Conservation (phyloP, 108 stramenopile genomes). For the Cyclotella kingstonii region DNA sequence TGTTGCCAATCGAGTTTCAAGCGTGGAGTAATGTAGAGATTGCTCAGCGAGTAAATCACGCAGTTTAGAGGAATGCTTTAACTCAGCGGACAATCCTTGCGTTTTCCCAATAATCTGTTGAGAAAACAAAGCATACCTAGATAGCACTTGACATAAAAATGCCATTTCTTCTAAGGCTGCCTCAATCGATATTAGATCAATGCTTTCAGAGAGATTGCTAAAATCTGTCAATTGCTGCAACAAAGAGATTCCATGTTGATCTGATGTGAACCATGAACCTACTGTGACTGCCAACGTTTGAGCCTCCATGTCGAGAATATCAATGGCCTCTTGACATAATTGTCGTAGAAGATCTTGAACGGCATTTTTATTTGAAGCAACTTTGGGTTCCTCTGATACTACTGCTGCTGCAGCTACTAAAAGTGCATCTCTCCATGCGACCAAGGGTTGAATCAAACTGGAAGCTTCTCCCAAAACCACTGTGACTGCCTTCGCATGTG, state of each 20-base stretch:
- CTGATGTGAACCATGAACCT: constrained; percentile 66
- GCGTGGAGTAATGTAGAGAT: constrained; percentile 42
- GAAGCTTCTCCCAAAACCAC: constrained; percentile 72
- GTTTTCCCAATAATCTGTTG: constrained; percentile 12
- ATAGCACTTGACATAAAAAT: constrained; percentile 70
- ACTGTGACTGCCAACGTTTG: constrained; percentile 62
- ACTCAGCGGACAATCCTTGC: not conserved
- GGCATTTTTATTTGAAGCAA: constrained; percentile 4
- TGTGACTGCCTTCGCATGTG: constrained; percentile 66
- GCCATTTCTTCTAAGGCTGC: constrained; percentile 79
- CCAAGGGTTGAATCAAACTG: constrained; percentile 75
- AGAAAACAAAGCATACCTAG: constrained; percentile 54
- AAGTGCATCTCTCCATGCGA: constrained; percentile 67
- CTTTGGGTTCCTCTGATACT: not conserved
- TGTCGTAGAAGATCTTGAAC: constrained; percentile 4
- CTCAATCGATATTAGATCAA: constrained; percentile 48
- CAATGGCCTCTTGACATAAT: constrained; percentile 58
- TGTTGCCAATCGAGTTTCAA: constrained; percentile 36
- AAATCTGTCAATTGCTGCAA: constrained; percentile 11
- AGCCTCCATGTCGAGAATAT: constrained; percentile 63
- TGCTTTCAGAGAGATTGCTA: not conserved
- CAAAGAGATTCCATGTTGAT: constrained; percentile 38
- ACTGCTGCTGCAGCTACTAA: constrained; percentile 14
- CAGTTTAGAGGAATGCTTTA: constrained; percentile 10
- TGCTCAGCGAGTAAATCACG: constrained; percentile 41